Evolutionary conservation across 163 green algal species (phyloP).

Genomic region (Scenedesmus sp.): DNA sequence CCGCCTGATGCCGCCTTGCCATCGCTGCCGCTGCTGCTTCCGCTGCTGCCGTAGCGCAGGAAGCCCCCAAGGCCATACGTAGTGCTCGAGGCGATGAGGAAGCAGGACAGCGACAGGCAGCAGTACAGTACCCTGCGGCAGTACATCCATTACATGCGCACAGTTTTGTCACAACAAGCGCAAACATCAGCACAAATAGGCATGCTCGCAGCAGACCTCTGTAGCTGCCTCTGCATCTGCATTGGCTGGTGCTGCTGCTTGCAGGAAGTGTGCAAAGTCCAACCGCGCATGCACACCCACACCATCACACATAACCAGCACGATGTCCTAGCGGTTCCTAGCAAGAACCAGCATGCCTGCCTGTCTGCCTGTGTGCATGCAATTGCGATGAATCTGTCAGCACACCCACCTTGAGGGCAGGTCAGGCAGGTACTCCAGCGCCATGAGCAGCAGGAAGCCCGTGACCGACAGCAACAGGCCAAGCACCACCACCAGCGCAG

Average conservation of each 20-base stretch:
- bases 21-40: constrained; percentile 2
- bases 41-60: constrained; percentile 56
- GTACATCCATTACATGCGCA: background rate
- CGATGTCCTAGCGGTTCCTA: background rate
- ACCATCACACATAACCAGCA: background rate
- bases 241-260: too few species aligned
- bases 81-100: constrained; percentile 64
- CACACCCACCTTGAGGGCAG: constrained; percentile 57
- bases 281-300: too few species aligned
- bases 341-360: too few species aligned
- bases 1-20: background rate
- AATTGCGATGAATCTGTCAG: background rate
- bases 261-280: too few species aligned
- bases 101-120: constrained; percentile 66
- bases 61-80: constrained; percentile 69
- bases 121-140: constrained; percentile 68
- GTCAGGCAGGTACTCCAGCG: constrained; percentile 69
- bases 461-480: constrained; percentile 59
- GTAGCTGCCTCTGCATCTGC: too few species aligned
- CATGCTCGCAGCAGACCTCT: background rate
- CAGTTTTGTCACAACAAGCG: background rate
- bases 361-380: background rate
- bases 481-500: constrained; percentile 60
- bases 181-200: background rate
- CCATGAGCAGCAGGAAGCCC: constrained; percentile 62